Evolutionary conservation across 2,329 filamentous ascomycete genomes (phyloP).

Genomic region (Ampelomyces quisqualis): DNA sequence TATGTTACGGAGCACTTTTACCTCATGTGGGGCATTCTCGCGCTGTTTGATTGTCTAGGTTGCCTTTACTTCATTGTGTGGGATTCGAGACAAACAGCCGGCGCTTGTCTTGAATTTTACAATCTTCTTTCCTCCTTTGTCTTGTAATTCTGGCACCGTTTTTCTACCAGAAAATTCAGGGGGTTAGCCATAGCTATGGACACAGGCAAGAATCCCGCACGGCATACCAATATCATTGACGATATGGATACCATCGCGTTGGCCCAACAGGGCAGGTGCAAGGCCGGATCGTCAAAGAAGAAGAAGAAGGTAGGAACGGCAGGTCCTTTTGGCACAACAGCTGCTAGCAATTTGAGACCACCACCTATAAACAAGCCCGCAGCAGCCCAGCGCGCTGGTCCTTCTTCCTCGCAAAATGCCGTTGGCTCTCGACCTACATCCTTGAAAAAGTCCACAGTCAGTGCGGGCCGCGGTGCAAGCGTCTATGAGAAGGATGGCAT

Average conservation of each 20-base stretch:
- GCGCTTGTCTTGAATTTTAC: too few species aligned
- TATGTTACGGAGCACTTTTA: too few species aligned
- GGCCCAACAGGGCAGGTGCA: conserved; percentile 1
- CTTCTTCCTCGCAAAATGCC: background rate
- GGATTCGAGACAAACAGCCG: conserved; percentile 2
- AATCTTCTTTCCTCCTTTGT: background rate
- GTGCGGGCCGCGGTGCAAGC: background rate
- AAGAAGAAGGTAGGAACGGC: background rate
- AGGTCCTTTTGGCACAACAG: background rate
- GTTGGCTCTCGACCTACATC: background rate
- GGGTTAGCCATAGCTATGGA: too few species aligned
- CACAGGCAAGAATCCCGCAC: conserved; percentile 2
- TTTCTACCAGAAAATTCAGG: too few species aligned
- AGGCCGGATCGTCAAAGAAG: conserved; percentile 1
- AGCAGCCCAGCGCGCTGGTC: too few species aligned
- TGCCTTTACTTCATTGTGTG: conserved; percentile 1
- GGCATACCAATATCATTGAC: conserved; percentile 7
- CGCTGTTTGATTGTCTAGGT: background rate
- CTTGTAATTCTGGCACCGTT: too few species aligned
- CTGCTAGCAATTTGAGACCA: background rate
- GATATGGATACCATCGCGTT: background rate
- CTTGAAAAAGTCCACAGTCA: background rate
- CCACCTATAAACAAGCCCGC: too few species aligned
- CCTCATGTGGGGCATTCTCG: background rate
- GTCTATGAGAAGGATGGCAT: conserved; percentile 16